Evolutionary conservation across 1,139 yeast genomes (phyloP).

Genomic region (Debaryomyces singareniensis): DNA sequence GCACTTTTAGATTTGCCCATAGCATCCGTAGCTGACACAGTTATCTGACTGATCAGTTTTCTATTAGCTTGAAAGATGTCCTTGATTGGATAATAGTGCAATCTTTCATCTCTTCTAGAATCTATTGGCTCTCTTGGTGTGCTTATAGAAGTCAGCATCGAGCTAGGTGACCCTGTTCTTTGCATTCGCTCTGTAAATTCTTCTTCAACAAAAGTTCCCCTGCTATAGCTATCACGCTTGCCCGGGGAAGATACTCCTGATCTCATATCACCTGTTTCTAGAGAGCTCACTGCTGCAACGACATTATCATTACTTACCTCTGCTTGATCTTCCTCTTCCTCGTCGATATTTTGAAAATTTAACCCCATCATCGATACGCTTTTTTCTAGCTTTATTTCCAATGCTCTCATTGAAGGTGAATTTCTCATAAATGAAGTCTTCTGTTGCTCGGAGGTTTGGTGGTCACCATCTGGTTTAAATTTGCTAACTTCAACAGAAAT

Average conservation of each 20-base stretch:
- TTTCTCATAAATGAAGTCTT: constrained; percentile 36
- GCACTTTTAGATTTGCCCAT: neutral
- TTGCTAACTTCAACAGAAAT: constrained; percentile 17
- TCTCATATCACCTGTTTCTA: neutral
- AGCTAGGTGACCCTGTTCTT: too few species aligned
- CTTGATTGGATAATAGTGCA: neutral
- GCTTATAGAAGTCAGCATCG: neutral
- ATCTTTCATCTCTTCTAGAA: neutral
- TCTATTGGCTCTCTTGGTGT: neutral
- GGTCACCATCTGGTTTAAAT: neutral
- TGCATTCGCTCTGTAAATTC: neutral
- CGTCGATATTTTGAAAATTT: constrained; percentile 13
- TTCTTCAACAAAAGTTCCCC: neutral
- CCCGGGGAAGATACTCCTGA: neutral
- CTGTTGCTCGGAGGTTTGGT: constrained; percentile 3
- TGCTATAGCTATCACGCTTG: neutral
- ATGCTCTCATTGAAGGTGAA: constrained; percentile 51
- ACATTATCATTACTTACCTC: neutral
- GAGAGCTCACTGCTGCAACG: neutral
- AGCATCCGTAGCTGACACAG: neutral
- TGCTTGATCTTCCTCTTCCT: constrained; percentile 18
- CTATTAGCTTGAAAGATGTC: neutral
- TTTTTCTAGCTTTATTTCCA: constrained; percentile 39
- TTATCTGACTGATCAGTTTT: neutral
- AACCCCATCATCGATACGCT: constrained; percentile 2